Evolutionary conservation across 2,329 filamentous ascomycete genomes (phyloP).

Genomic region (Cercospora sojina): DNA sequence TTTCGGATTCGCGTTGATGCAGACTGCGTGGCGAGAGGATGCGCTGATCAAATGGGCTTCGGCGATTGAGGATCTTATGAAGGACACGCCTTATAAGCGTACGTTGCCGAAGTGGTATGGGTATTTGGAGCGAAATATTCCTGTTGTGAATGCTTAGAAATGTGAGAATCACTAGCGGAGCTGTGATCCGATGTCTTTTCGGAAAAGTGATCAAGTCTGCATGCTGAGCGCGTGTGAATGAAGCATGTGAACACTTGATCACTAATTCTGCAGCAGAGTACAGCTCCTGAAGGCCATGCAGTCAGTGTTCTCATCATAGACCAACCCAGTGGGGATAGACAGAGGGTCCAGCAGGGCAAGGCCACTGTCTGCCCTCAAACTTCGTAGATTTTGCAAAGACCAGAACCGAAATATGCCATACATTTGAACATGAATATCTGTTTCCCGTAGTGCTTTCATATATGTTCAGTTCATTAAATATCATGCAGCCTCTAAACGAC

Average conservation of each 20-base stretch:
- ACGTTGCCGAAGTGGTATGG: conserved; percentile 42
- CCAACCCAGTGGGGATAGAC: too few species aligned
- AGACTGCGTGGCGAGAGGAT: conserved; percentile 38
- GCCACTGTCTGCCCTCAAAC: too few species aligned
- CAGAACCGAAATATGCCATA: neutral
- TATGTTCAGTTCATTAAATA: neutral
- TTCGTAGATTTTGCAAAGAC: neutral
- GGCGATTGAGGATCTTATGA: conserved; percentile 46
- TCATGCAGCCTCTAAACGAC: neutral
- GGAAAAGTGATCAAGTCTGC: neutral
- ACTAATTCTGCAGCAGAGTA: neutral
- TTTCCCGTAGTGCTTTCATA: neutral
- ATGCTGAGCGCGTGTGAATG: neutral
- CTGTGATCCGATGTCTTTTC: neutral
- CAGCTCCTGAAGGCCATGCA: too few species aligned
- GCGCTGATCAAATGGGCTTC: conserved; percentile 42
- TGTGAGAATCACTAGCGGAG: neutral
- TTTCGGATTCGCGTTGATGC: conserved; percentile 45
- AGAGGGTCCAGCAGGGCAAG: too few species aligned
- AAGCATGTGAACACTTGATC: neutral
- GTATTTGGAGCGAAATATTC: conserved; percentile 43
- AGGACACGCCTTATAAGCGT: conserved; percentile 16
- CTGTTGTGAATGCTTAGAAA: conserved; percentile 24
- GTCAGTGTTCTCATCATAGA: too few species aligned
- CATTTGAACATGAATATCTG: neutral